Percentiles rank a stretch among this genome's conserved stretches.
Evolutionary conservation across 768 basidiomycete genomes (phyloP).

Genomic region (Leucosporidium creatinivorum): DNA sequence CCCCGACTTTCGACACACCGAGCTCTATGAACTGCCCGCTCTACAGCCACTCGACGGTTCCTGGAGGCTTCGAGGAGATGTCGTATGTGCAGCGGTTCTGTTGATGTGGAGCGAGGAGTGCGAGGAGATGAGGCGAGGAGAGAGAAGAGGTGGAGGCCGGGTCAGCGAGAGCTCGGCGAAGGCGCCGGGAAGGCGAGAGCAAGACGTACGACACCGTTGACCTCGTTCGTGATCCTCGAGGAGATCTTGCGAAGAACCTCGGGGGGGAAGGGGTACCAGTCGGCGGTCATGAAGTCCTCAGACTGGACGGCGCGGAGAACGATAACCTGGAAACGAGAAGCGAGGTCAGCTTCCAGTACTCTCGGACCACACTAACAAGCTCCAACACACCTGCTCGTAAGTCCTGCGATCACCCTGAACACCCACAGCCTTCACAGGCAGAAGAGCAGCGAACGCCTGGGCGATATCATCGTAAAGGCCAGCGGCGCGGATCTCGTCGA

Average conservation of each 20-base stretch:
- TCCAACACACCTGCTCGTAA: constrained; percentile 68
- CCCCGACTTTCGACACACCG: too few relatives aligned
- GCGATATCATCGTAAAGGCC: constrained; percentile 86
- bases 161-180: background rate
- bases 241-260: constrained; percentile 84
- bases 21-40: background rate
- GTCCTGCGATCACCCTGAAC: constrained; percentile 96
- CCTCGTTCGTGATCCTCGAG: constrained; percentile 95
- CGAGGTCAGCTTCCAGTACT: background rate
- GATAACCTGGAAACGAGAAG: constrained; percentile 57
- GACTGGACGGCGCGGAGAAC: constrained; percentile 89
- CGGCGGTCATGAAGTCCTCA: constrained; percentile 99
- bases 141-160: background rate
- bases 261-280: constrained; percentile 97
- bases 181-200: background rate
- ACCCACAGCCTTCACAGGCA: constrained; percentile 95
- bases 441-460: constrained; percentile 90
- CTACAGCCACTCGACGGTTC: constrained; percentile 6
- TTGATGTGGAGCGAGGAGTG: background rate
- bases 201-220: constrained; percentile 42
- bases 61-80: constrained; percentile 5
- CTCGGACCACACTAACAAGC: background rate
- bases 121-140: background rate
- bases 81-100: constrained; percentile 4
- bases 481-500: constrained; percentile 92